A percentile compares a stretch with the other conserved stretches of the same genome.
Conservation (phyloP, 306 rosid genomes). For the Quercus gilva region DNA sequence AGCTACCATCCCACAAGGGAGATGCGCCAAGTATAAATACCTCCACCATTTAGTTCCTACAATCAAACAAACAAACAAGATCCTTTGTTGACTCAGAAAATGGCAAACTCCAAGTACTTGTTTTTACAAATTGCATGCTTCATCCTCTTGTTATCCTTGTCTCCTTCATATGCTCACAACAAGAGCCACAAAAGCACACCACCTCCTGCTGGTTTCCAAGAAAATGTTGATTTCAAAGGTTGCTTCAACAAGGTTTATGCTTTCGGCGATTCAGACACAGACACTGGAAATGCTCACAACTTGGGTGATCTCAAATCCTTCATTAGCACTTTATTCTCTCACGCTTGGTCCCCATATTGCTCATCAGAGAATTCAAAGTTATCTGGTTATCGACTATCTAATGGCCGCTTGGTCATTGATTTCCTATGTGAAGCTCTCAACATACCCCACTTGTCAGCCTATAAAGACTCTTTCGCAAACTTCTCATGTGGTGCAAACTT, state of each 20-base stretch:
- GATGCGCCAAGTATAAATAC: neutral
- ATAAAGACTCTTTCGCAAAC: neutral
- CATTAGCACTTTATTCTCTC: neutral
- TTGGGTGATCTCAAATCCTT: slow-evolving; percentile 5
- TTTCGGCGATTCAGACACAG: too few relatives aligned
- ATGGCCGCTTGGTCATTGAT: slow-evolving; percentile 23
- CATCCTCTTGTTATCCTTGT: neutral
- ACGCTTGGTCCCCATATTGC: neutral
- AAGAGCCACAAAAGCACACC: too few relatives aligned
- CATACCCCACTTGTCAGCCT: neutral
- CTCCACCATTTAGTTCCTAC: neutral
- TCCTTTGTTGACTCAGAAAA: neutral
- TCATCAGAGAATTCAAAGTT: neutral
- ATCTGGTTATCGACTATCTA: slow-evolving; percentile 4
- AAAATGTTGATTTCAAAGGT: neutral
- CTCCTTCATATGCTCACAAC: slow-evolving; percentile 3
- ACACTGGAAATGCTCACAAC: too few relatives aligned
- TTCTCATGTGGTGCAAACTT: slow-evolving; percentile 5
- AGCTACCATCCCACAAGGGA: neutral
- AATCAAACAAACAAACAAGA: too few relatives aligned
- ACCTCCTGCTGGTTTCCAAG: too few relatives aligned
- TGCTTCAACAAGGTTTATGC: too few relatives aligned
- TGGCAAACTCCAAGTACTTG: neutral
- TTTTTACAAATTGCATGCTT: neutral
- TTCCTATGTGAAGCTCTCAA: slow-evolving; percentile 2